Conservation (phyloP, 2,329 filamentous ascomycete species). For the Pseudocercospora cruenta region DNA sequence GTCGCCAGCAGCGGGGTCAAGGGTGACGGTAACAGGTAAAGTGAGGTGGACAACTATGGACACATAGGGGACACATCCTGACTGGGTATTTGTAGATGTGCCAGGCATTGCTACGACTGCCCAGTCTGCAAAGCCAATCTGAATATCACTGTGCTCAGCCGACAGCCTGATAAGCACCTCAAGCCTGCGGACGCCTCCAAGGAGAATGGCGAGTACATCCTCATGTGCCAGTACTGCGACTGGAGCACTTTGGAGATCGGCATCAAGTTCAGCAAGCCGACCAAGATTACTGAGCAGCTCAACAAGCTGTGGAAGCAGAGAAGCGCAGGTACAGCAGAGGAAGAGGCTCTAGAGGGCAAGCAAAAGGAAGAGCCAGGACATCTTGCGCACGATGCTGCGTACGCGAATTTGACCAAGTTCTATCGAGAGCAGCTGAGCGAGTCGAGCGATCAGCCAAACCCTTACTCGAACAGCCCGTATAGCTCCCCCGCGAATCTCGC, state of each 20-base stretch:
- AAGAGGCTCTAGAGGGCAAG: slow-evolving; percentile 45
- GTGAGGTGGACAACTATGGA: slow-evolving; percentile 27
- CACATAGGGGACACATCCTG: not conserved
- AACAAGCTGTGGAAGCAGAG: slow-evolving; percentile 36
- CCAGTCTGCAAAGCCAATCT: slow-evolving; percentile 84
- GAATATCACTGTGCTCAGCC: slow-evolving; percentile 71
- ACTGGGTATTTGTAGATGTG: slow-evolving; percentile 52
- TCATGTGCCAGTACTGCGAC: slow-evolving; percentile 87
- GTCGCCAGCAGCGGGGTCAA: slow-evolving; percentile 91
- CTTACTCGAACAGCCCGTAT: slow-evolving; percentile 59
- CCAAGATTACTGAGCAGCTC: slow-evolving; percentile 77
- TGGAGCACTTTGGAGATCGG: slow-evolving; percentile 91
- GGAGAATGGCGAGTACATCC: slow-evolving; percentile 59
- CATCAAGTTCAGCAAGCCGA: slow-evolving; percentile 83
- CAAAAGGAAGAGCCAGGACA: slow-evolving; percentile 31
- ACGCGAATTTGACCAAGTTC: slow-evolving; percentile 74
- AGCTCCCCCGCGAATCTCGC: slow-evolving; percentile 79
- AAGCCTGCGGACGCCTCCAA: slow-evolving; percentile 25
- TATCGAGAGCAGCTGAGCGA: slow-evolving; percentile 79
- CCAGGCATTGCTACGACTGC: slow-evolving; percentile 93
- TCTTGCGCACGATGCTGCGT: slow-evolving; percentile 70
- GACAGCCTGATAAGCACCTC: slow-evolving; percentile 39
- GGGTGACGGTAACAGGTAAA: slow-evolving; percentile 86
- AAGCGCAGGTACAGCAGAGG: slow-evolving; percentile 44
- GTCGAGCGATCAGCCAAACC: slow-evolving; percentile 55